Evolutionary conservation across 257 asterid genomes (phyloP).

Genomic region (Lycium ferocissimum): DNA sequence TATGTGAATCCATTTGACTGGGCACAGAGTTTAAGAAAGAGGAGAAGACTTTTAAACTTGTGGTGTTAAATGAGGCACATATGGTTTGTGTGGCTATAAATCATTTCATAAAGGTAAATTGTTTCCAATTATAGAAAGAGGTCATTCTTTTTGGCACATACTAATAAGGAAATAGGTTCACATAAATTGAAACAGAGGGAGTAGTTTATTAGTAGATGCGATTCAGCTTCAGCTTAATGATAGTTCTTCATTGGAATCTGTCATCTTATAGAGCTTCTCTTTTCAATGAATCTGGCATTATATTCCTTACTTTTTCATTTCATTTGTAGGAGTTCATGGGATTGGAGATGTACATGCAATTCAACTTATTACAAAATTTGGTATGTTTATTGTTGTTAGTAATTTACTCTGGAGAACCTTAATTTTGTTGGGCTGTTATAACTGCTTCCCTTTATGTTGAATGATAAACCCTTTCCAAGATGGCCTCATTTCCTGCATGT

Average conservation of each 20-base stretch:
- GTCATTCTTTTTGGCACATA: too few species aligned
- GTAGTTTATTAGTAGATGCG: conserved; percentile 20
- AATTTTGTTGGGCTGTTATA: not conserved
- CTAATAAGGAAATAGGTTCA: too few species aligned
- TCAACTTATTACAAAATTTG: conserved; percentile 84
- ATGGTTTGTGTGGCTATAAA: too few species aligned
- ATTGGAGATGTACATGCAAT: conserved; percentile 91
- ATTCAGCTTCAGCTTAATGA: conserved; percentile 7
- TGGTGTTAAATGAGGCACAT: too few species aligned
- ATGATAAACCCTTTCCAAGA: conserved; percentile 20
- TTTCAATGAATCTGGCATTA: not conserved
- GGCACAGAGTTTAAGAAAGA: too few species aligned
- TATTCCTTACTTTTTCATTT: not conserved
- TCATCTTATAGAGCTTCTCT: conserved; percentile 12
- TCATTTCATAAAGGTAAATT: too few species aligned
- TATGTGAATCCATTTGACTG: too few species aligned
- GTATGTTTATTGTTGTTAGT: conserved; percentile 47
- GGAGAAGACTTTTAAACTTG: too few species aligned
- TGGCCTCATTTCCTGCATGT: conserved; percentile 16
- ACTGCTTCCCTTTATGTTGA: conserved; percentile 12
- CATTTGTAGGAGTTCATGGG: conserved; percentile 86
- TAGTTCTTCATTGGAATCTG: not conserved
- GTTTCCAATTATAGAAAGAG: too few species aligned
- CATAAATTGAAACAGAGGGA: not conserved
- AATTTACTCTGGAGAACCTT: not conserved